A percentile compares a stretch with the other conserved stretches of the same genome.
Evolutionary conservation across 306 rosid genomes (phyloP).

Genomic region (Lathyrus oleraceus): DNA sequence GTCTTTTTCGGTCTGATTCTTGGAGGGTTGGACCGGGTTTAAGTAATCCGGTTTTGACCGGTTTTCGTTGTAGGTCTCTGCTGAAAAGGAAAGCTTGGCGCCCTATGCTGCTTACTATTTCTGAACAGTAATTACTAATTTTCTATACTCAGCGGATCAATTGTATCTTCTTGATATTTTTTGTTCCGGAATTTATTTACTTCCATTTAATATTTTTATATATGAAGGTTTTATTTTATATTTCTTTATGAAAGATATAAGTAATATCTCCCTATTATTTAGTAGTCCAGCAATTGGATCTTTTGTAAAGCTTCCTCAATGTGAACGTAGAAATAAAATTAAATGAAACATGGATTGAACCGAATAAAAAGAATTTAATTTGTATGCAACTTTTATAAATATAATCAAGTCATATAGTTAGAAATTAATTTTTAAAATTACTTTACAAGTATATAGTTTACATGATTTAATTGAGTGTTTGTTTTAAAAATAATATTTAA

Average conservation of each 20-base stretch:
- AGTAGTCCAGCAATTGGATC: not conserved
- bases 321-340: not conserved
- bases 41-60: constrained; percentile 57
- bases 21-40: constrained; percentile 49
- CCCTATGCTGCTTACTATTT: constrained; percentile 67
- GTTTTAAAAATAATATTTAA: too few species aligned
- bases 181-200: constrained; percentile 4
- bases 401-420: too few species aligned
- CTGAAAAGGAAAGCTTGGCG: constrained; percentile 77
- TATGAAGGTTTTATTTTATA: not conserved
- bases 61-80: constrained; percentile 68
- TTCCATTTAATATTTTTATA: not conserved
- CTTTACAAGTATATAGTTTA: too few species aligned
- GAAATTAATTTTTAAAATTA: too few species aligned
- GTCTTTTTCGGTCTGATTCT: constrained; percentile 30
- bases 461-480: too few species aligned
- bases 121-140: constrained; percentile 47
- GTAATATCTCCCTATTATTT: too few species aligned
- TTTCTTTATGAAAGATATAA: not conserved
- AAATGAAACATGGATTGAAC: too few species aligned
- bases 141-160: not conserved
- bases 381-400: too few species aligned
- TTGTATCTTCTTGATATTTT: constrained; percentile 12
- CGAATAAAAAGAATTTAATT: too few species aligned
- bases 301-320: not conserved